Evolutionary conservation across 176 grass and related monocot species (phyloP), one percentile per base, ranked within the genome.

Genomic region (Microstegium vimineum): DNA sequence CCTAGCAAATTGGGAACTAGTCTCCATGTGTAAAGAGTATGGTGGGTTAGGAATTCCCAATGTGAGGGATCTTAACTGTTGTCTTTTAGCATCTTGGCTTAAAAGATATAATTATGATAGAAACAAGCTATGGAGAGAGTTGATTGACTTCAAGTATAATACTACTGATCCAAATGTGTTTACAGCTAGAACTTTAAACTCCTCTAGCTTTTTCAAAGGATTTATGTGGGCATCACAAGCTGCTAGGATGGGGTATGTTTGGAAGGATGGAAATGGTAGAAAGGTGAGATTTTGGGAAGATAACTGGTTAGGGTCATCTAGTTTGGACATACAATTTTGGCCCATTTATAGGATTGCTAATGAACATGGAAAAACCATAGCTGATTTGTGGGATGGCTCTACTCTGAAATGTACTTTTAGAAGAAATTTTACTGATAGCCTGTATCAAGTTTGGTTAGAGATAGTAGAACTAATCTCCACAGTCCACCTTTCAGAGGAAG

Each of bases 161-260:
- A 25, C 35, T 2, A 2, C 0, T 5, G 6, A 2, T 1, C 67
- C 36, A 11, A 69, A 69, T 5, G 5, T 41, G 1, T 6, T 26
- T 13, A 0, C 0, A 10, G 1, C 6, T 6, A 22, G 1, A 2
- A 41, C 0, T 2, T 0, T 16, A 0, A 14, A 5, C 1, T 2
- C 27, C 5, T 64, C 62, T 0, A 3, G 1, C 2, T 64, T 64
- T 6, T 51, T 51, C 6, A 51, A 18, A 6, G 16, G 46, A 0
- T 4, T 51, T 8, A 51, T 51, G 46, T 18, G 1, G 14, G 46
- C 15, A 1, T 15, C 46, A 1, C 14, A 18, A 0, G 46, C 46
- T 2, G 46, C 14, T 4, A 18, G 18, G 4, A 18, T 51, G 15
- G 46, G 46, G 0, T 51, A 4, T 6, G 18, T 15, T 5, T 51